These are phyloP conservation scores for Suillus subalutaceus DNA, from an alignment of 768 basidiomycete genomes.

Conservation along the genomic window DNA sequence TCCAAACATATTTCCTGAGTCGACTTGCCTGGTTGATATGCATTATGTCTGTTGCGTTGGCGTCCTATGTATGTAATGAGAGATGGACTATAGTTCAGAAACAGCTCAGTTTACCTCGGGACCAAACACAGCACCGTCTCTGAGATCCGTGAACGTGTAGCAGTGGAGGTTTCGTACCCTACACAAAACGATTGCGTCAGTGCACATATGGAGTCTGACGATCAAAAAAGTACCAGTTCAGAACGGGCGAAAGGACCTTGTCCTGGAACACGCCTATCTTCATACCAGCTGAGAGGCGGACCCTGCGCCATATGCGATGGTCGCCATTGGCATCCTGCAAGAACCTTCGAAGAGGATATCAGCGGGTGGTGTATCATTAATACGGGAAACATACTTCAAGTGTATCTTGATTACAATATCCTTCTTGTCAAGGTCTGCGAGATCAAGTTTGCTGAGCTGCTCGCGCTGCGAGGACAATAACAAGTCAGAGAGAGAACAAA, in stretches of 20 bases:
- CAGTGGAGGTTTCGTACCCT: slow-evolving; percentile 34
- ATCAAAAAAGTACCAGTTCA: slow-evolving; percentile 31
- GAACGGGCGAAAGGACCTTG: slow-evolving; percentile 36
- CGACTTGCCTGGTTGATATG: slow-evolving; percentile 22
- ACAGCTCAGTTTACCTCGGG: slow-evolving; percentile 26
- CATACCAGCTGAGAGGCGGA: slow-evolving; percentile 38
- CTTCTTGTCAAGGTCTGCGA: slow-evolving; percentile 24
- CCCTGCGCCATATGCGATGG: slow-evolving; percentile 33
- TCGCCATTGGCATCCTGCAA: slow-evolving; percentile 20
- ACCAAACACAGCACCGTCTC: slow-evolving; percentile 36
- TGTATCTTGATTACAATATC: slow-evolving; percentile 20
- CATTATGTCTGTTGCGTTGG: slow-evolving; percentile 26
- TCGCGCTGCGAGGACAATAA: slow-evolving; percentile 18
- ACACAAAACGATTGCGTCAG: slow-evolving; percentile 8
- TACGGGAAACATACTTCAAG: slow-evolving; percentile 22
- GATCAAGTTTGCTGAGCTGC: slow-evolving; percentile 23
- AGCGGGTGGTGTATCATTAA: slow-evolving; percentile 6
- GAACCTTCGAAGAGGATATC: slow-evolving; percentile 7
- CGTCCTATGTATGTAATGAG: slow-evolving; percentile 17
- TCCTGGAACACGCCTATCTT: slow-evolving; percentile 38
- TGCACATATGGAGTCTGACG: slow-evolving; percentile 2
- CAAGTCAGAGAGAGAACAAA: slow-evolving; percentile 6
- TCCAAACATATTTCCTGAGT: background rate
- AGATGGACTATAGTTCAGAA: background rate
- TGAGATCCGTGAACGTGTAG: slow-evolving; percentile 38